These are phyloP conservation scores for Boletus pseudo-olivaceus DNA, from an alignment of 768 basidiomycete genomes.

Conservation along the genomic window DNA sequence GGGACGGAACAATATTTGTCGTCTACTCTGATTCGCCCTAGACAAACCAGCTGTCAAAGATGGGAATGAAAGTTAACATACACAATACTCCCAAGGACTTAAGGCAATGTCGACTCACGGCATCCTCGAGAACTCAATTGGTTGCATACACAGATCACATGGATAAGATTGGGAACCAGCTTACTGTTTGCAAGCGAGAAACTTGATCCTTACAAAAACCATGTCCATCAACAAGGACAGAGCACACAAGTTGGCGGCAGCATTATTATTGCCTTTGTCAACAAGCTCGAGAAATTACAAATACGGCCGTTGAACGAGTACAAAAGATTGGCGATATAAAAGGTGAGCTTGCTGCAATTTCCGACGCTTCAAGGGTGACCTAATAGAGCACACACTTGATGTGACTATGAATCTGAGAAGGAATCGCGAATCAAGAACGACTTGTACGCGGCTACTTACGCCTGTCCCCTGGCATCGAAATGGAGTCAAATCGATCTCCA, in stretches of 20 bases:
- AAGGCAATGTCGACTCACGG: neutral
- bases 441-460: neutral
- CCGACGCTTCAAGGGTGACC: neutral
- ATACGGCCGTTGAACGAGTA: neutral
- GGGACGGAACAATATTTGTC: neutral
- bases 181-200: neutral
- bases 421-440: conserved; percentile 9
- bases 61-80: conserved; percentile 10
- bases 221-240: neutral
- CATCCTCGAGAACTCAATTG: neutral
- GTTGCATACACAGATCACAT: neutral
- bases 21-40: conserved; percentile 3
- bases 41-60: conserved; percentile 9
- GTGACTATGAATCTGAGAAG: conserved; percentile 6
- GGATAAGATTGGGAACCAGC: neutral
- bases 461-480: neutral
- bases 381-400: conserved; percentile 1
- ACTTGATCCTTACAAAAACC: neutral
- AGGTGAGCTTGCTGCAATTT: conserved; percentile 2
- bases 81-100: neutral
- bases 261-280: neutral
- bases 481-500: conserved; percentile 10
- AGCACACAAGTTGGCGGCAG: neutral
- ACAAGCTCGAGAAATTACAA: neutral
- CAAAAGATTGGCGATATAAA: neutral